Evolutionary conservation across 2,329 filamentous ascomycete species (phyloP).

Genomic region (Canariomyces notabilis): DNA sequence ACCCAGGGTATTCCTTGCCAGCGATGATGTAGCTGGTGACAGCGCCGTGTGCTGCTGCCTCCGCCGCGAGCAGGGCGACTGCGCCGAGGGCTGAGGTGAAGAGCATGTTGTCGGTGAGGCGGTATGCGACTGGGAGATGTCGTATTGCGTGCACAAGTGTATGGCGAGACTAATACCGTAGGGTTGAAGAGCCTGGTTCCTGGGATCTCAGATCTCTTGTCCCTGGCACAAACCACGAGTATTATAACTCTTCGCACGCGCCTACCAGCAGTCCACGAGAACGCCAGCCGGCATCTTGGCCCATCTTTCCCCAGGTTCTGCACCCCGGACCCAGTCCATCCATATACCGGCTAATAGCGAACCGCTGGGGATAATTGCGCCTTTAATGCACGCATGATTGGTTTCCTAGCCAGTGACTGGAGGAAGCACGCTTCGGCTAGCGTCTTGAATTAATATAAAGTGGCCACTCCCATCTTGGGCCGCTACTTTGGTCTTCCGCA

Average conservation of each 20-base stretch:
- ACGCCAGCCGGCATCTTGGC: not conserved
- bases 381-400: not conserved
- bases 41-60: conserved; percentile 33
- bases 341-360: not conserved
- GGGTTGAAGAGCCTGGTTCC: not conserved
- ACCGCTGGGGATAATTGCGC: not conserved
- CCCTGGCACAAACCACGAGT: not conserved
- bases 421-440: not conserved
- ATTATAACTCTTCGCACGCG: too few relatives aligned
- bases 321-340: not conserved
- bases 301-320: not conserved
- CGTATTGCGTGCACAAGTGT: not conserved
- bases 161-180: not conserved
- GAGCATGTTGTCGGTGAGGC: conserved; percentile 19
- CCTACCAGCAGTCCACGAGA: not conserved
- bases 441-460: not conserved
- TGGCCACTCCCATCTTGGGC: not conserved
- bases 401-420: not conserved
- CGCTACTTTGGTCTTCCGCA: not conserved
- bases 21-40: conserved; percentile 29
- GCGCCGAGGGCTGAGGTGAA: conserved; percentile 27
- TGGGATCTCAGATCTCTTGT: not conserved
- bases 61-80: conserved; percentile 27
- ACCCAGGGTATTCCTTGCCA: conserved; percentile 26
- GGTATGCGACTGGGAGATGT: not conserved